These are phyloP conservation scores for Ophiostoma quercus DNA, from an alignment of 2,329 filamentous ascomycete species.

Conservation along the genomic window DNA sequence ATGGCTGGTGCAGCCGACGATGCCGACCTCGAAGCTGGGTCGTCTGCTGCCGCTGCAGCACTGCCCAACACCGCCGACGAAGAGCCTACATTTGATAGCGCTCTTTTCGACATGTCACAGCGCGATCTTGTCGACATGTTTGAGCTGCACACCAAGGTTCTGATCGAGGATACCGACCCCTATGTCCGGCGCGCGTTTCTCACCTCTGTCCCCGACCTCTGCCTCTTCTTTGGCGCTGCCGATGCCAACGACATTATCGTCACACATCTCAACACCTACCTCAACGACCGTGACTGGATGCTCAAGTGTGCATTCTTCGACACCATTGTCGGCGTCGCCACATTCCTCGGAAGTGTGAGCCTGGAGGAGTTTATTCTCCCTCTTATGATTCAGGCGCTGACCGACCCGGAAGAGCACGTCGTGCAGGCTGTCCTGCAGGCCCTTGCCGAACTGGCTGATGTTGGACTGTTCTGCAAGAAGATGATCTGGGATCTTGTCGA, in stretches of 20 bases:
- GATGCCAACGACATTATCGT: slow-evolving; percentile 93
- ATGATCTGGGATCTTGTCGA: slow-evolving; percentile 86
- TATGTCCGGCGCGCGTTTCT: slow-evolving; percentile 87
- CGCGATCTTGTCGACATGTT: slow-evolving; percentile 77
- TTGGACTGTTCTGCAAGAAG: slow-evolving; percentile 79
- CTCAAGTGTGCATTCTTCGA: slow-evolving; percentile 96
- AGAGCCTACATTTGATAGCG: slow-evolving; percentile 54
- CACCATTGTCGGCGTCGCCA: slow-evolving; percentile 85
- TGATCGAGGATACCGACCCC: slow-evolving; percentile 81
- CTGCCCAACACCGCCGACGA: background rate
- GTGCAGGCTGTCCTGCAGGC: slow-evolving; percentile 86
- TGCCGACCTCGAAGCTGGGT: slow-evolving; percentile 20
- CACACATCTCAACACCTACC: slow-evolving; percentile 91
- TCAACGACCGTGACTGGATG: slow-evolving; percentile 95
- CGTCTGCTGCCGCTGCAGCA: slow-evolving; percentile 33
- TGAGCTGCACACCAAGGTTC: slow-evolving; percentile 79
- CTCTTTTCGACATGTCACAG: slow-evolving; percentile 78
- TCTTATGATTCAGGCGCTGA: slow-evolving; percentile 89
- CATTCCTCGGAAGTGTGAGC: slow-evolving; percentile 81
- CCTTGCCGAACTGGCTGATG: slow-evolving; percentile 76
- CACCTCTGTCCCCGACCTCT: slow-evolving; percentile 83
- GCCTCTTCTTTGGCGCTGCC: slow-evolving; percentile 89
- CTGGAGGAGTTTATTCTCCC: slow-evolving; percentile 94
- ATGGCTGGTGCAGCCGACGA: slow-evolving; percentile 12
- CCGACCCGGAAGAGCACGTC: slow-evolving; percentile 89